These are phyloP conservation scores for Luvunga scandens DNA, from an alignment of 345 rosid genomes.

Conservation along the genomic window DNA sequence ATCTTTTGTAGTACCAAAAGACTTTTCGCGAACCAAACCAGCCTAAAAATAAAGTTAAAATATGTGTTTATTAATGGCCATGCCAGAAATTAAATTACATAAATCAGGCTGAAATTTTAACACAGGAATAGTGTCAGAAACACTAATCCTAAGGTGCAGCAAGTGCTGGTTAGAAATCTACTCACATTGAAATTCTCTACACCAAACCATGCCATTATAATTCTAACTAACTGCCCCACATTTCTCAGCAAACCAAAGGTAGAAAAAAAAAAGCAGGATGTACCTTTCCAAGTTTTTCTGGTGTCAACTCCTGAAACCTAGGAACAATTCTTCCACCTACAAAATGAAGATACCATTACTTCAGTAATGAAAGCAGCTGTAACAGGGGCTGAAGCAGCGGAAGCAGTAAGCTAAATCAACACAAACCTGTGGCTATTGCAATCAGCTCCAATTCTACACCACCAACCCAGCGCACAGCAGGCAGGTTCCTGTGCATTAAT, in stretches of 20 bases:
- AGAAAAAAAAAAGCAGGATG: not conserved
- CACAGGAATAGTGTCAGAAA: not conserved
- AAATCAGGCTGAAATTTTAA: not conserved
- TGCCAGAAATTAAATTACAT: not conserved
- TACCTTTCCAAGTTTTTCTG: slow-evolving; percentile 95
- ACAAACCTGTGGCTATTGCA: slow-evolving; percentile 93
- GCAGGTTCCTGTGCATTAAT: slow-evolving; percentile 88
- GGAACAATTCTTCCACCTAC: slow-evolving; percentile 98
- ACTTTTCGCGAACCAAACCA: slow-evolving; percentile 74
- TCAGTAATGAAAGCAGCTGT: slow-evolving; percentile 5
- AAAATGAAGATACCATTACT: slow-evolving; percentile 18
- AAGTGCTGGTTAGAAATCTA: not conserved
- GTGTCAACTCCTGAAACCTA: slow-evolving; percentile 91
- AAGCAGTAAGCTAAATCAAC: slow-evolving; percentile 7
- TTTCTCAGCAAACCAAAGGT: not conserved
- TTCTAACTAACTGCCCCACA: not conserved
- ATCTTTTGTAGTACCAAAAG: slow-evolving; percentile 83
- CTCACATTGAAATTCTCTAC: not conserved
- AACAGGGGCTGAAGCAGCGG: not conserved
- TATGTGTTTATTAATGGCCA: no score
- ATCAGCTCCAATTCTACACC: slow-evolving; percentile 98
- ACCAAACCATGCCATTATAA: not conserved
- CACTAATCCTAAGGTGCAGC: not conserved
- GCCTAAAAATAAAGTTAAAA: slow-evolving; percentile 47
- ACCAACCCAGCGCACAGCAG: slow-evolving; percentile 99